phyloP scores from a whole-genome alignment of 352 stramenopile genomes.

The Thraustochytrium striatum region DNA sequence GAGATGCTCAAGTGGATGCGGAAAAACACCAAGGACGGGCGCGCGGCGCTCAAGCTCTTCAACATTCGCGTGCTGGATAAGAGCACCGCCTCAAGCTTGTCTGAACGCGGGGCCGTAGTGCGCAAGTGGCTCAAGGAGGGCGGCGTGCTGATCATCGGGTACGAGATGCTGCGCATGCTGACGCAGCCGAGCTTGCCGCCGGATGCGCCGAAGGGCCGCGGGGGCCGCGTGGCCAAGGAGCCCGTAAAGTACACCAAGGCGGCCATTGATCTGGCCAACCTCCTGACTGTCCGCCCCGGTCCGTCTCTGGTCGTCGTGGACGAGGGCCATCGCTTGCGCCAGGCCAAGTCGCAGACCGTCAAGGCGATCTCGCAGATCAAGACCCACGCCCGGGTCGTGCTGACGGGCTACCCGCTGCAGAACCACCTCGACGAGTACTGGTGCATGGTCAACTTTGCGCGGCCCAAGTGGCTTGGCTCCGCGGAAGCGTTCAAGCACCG shows the following conservation, averaged over 20 bases:
- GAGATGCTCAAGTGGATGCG: slow-evolving; percentile 89
- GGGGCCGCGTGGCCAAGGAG: too few species aligned
- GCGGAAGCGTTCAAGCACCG: slow-evolving; percentile 79
- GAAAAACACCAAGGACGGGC: slow-evolving; percentile 59
- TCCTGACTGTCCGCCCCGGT: slow-evolving; percentile 69
- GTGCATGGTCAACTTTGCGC: slow-evolving; percentile 82
- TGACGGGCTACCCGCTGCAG: slow-evolving; percentile 90
- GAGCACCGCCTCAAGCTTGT: slow-evolving; percentile 74
- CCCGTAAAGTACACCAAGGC: slow-evolving; percentile 74
- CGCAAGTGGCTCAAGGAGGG: slow-evolving; percentile 69
- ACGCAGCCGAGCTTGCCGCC: slow-evolving; percentile 33
- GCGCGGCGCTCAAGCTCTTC: slow-evolving; percentile 7
- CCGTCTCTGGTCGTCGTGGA: slow-evolving; percentile 78
- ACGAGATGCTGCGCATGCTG: slow-evolving; percentile 78
- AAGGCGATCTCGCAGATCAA: slow-evolving; percentile 71
- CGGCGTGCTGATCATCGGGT: slow-evolving; percentile 79
- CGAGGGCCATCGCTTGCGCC: slow-evolving; percentile 77
- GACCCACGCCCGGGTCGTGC: slow-evolving; percentile 78
- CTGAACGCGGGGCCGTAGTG: slow-evolving; percentile 66
- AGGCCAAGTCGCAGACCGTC: slow-evolving; percentile 81
- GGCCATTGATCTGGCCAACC: slow-evolving; percentile 59
- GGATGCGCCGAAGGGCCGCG: slow-evolving; percentile 55
- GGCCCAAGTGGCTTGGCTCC: slow-evolving; percentile 69
- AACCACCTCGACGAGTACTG: slow-evolving; percentile 90
- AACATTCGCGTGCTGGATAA: slow-evolving; percentile 67